Evolutionary conservation across 768 basidiomycete genomes (phyloP).

Genomic region (Leccinum variicolor): DNA sequence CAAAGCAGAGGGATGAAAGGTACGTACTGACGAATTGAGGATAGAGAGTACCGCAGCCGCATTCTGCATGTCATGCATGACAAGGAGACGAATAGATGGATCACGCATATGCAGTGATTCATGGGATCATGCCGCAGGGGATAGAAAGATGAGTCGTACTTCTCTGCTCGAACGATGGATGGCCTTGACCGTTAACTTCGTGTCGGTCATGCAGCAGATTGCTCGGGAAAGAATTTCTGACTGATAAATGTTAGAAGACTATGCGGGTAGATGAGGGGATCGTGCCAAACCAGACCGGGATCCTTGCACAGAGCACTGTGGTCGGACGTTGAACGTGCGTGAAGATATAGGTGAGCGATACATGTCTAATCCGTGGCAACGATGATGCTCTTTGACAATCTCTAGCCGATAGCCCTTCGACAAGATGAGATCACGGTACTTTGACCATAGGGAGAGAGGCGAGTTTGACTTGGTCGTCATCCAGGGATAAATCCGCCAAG

Average conservation of each 20-base stretch:
- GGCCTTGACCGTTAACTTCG: conserved; percentile 65
- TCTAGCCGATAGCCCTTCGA: too few relatives aligned
- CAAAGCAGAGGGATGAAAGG: not conserved
- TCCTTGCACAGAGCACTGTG: conserved; percentile 69
- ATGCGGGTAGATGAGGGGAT: not conserved
- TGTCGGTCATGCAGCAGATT: conserved; percentile 46
- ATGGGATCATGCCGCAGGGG: conserved; percentile 55
- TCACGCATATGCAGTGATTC: conserved; percentile 78
- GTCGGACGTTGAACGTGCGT: conserved; percentile 33
- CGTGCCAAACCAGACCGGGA: conserved; percentile 57
- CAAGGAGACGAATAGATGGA: not conserved
- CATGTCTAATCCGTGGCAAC: conserved; percentile 21
- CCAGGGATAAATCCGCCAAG: conserved; percentile 50
- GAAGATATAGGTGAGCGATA: conserved; percentile 27
- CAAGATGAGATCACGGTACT: conserved; percentile 49
- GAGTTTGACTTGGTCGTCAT: conserved; percentile 53
- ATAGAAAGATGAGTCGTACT: conserved; percentile 50
- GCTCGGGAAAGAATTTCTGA: conserved; percentile 74
- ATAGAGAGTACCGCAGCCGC: conserved; percentile 59
- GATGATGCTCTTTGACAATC: conserved; percentile 59
- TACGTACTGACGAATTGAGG: conserved; percentile 53
- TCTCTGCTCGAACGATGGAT: conserved; percentile 63
- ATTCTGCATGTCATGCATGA: conserved; percentile 5
- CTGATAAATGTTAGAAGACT: conserved; percentile 35
- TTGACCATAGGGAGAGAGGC: conserved; percentile 62